phyloP scores from a whole-genome alignment of 2,329 filamentous ascomycete genomes.

The Thelonectria blattea region DNA sequence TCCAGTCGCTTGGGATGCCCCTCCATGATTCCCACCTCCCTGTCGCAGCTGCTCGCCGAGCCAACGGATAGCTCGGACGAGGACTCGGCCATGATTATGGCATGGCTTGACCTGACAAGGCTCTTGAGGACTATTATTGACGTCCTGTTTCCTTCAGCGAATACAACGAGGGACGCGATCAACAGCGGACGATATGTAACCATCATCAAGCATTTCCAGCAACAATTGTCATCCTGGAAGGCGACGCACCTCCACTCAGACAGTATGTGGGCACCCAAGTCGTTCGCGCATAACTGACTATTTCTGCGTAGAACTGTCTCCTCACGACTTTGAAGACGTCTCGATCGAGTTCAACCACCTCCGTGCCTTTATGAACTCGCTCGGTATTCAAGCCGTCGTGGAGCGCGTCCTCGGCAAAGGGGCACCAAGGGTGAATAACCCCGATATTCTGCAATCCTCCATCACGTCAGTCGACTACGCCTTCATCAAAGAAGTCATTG shows the following conservation, averaged over 20 bases:
- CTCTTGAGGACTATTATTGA: constrained; percentile 21
- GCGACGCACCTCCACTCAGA: constrained; percentile 1
- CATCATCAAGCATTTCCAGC: constrained; percentile 27
- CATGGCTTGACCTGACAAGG: constrained; percentile 23
- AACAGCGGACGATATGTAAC: constrained; percentile 16
- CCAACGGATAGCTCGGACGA: not conserved
- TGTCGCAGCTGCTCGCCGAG: constrained; percentile 6
- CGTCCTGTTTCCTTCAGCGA: constrained; percentile 51
- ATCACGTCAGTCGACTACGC: constrained; percentile 56
- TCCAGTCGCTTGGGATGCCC: constrained; percentile 22
- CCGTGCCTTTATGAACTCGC: constrained; percentile 50
- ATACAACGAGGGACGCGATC: constrained; percentile 4
- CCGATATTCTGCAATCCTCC: constrained; percentile 41
- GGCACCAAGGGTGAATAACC: not conserved
- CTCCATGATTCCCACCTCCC: constrained; percentile 19
- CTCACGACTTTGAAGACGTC: constrained; percentile 42
- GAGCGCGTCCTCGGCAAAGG: constrained; percentile 43
- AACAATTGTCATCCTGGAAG: constrained; percentile 21
- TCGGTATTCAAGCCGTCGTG: constrained; percentile 63
- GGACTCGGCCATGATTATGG: constrained; percentile 7
- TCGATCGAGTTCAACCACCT: constrained; percentile 58
- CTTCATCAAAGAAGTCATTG: constrained; percentile 62
- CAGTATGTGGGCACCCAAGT: not conserved
- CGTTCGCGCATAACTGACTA: not conserved
- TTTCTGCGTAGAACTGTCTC: not conserved